Evolutionary conservation across 345 rosid species (phyloP).

Genomic region (Brassica incana): DNA sequence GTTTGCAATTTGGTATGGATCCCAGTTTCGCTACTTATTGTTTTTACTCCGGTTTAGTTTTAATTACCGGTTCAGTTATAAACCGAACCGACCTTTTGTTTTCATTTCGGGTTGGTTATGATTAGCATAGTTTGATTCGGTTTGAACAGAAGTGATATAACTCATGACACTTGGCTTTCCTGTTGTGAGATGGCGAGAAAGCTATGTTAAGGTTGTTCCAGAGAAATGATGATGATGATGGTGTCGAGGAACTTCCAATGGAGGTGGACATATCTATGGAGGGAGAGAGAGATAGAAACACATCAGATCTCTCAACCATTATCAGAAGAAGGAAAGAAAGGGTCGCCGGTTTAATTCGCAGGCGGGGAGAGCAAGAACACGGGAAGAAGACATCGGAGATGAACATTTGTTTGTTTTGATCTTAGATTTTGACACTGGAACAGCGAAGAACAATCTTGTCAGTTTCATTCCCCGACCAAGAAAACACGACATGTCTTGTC

Average conservation of each 20-base stretch:
- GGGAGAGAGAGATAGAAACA: background rate
- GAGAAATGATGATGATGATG: conserved; percentile 12
- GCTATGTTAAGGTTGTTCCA: conserved; percentile 38
- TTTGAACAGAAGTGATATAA: background rate
- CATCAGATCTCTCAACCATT: background rate
- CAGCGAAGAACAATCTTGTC: background rate
- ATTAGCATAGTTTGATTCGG: background rate
- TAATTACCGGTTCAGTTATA: background rate
- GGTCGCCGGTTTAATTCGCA: conserved; percentile 18
- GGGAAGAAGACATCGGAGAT: background rate
- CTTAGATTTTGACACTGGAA: background rate
- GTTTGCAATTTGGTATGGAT: background rate
- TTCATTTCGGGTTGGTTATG: background rate
- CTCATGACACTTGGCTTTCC: conserved; percentile 17
- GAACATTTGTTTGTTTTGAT: background rate
- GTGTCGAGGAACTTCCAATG: conserved; percentile 29
- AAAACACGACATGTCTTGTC: conserved; percentile 27
- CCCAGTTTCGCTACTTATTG: background rate
- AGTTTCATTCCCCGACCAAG: background rate
- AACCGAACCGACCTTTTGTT: background rate
- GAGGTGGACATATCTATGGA: conserved; percentile 33
- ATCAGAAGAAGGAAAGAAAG: background rate
- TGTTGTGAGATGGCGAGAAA: conserved; percentile 14
- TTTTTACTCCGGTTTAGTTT: background rate
- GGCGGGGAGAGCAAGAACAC: background rate